phyloP scores from a whole-genome alignment of 495 filamentous ascomycete species.

The Penicillium salamii region DNA sequence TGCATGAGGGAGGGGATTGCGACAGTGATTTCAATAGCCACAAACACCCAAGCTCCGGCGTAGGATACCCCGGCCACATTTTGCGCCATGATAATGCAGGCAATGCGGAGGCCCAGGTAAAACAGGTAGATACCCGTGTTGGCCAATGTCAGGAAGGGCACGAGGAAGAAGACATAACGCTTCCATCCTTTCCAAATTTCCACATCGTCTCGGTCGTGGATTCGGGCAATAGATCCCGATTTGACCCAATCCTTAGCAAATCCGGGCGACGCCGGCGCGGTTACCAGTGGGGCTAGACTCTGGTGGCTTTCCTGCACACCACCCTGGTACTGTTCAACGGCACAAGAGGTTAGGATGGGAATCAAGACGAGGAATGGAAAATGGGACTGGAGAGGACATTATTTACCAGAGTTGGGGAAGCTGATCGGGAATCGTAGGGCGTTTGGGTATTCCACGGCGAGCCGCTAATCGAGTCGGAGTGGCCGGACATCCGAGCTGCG shows the following conservation, averaged over 20 bases:
- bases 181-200: constrained; percentile 44
- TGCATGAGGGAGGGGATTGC: constrained; percentile 41
- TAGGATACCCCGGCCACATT: constrained; percentile 20
- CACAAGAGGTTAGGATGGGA: not conserved
- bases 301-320: constrained; percentile 23
- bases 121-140: constrained; percentile 36
- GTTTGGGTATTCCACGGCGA: constrained; percentile 9
- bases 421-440: constrained; percentile 26
- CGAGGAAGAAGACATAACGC: constrained; percentile 33
- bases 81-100: constrained; percentile 38
- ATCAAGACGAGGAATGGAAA: not conserved
- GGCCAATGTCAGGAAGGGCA: constrained; percentile 36
- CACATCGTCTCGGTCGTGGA: constrained; percentile 40
- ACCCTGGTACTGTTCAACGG: constrained; percentile 18
- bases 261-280: constrained; percentile 18
- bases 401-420: constrained; percentile 30
- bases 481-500: constrained; percentile 16
- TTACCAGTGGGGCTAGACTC: constrained; percentile 27
- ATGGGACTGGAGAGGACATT: not conserved
- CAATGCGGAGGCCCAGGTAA: constrained; percentile 39
- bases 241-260: constrained; percentile 35
- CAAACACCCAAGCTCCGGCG: constrained; percentile 40
- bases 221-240: constrained; percentile 31
- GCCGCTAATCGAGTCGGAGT: constrained; percentile 17
- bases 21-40: constrained; percentile 36